Evolutionary conservation across 2,329 filamentous ascomycete species (phyloP).

Genomic region (Phoma sp.): DNA sequence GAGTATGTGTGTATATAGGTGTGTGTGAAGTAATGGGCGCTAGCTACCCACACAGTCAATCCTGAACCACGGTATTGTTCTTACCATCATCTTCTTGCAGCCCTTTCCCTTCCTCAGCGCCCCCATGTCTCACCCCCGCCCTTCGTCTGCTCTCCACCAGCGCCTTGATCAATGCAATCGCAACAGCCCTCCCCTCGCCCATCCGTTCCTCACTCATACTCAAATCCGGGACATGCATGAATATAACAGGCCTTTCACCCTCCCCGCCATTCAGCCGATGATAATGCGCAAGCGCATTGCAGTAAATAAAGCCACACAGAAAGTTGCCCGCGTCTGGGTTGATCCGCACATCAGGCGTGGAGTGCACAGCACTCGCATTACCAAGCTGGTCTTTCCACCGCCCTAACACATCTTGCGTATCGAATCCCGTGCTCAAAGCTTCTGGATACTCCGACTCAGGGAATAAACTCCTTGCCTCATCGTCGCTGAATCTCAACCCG

Average conservation of each 20-base stretch:
- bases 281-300: conserved; percentile 41
- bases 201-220: conserved; percentile 33
- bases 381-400: conserved; percentile 3
- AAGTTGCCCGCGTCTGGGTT: conserved; percentile 45
- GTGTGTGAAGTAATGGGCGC: too few species aligned
- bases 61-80: not conserved
- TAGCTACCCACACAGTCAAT: too few species aligned
- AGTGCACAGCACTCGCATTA: too few species aligned
- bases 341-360: conserved; percentile 32
- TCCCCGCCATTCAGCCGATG: conserved; percentile 19
- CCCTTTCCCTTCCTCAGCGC: not conserved
- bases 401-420: conserved; percentile 38
- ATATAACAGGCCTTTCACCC: conserved; percentile 38
- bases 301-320: conserved; percentile 48
- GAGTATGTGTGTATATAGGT: too few species aligned
- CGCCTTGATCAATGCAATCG: conserved; percentile 43
- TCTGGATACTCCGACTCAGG: conserved; percentile 20
- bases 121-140: conserved; percentile 19
- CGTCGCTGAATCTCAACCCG: conserved; percentile 33
- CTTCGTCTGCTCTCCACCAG: conserved; percentile 39
- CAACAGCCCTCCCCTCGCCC: conserved; percentile 35
- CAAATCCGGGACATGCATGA: conserved; percentile 46
- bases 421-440: conserved; percentile 38
- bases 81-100: conserved; percentile 4
- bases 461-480: conserved; percentile 13